Conservation (phyloP, 2,329 filamentous ascomycete species). For the Colletotrichum sojae region DNA sequence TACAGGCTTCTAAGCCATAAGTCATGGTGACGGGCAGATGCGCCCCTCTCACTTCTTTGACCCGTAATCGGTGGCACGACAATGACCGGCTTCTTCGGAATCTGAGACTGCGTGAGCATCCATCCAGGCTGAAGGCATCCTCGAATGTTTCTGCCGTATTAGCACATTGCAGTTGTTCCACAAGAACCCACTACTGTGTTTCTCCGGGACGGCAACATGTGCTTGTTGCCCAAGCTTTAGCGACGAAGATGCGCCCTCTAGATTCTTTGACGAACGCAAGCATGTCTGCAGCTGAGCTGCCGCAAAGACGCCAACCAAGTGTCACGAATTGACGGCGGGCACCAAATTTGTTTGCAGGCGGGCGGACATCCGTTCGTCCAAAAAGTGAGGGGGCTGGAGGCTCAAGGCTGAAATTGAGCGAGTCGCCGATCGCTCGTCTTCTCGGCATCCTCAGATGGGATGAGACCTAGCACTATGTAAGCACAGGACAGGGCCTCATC, state of each 20-base stretch:
- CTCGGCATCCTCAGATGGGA: constrained; percentile 14
- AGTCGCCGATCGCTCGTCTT: constrained; percentile 20
- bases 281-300: constrained; percentile 1
- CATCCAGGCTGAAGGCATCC: constrained; percentile 9
- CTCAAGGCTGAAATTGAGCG: constrained; percentile 22
- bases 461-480: not conserved
- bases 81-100: constrained; percentile 2
- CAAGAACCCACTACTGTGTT: not conserved
- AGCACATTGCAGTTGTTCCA: constrained; percentile 9
- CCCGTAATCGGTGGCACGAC: constrained; percentile 17
- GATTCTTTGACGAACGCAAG: constrained; percentile 7
- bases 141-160: constrained; percentile 28
- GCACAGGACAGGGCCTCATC: constrained; percentile 26
- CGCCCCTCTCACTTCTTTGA: not conserved
- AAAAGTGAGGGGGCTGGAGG: constrained; percentile 20
- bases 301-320: constrained; percentile 5
- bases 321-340: constrained; percentile 25
- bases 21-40: constrained; percentile 17
- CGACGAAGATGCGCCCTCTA: not conserved
- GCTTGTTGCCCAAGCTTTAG: constrained; percentile 11
- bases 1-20: not conserved
- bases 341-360: constrained; percentile 1
- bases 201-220: constrained; percentile 8
- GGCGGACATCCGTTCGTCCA: constrained; percentile 16
- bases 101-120: constrained; percentile 22